Evolutionary conservation across 2,329 filamentous ascomycete species (phyloP), one percentile per base, ranked within the genome.

Genomic region (Eutypa lata): DNA sequence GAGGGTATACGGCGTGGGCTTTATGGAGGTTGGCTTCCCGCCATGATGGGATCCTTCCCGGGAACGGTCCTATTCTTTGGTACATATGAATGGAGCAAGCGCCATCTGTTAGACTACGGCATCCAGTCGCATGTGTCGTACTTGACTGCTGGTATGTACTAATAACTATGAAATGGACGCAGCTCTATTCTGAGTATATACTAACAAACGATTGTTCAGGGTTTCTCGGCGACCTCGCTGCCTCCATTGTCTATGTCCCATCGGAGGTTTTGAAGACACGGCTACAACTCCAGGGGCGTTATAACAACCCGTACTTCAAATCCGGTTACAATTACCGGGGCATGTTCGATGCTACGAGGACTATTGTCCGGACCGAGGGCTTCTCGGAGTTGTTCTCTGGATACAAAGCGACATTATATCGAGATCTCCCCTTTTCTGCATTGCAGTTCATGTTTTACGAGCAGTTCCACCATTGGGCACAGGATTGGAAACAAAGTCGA

Each of bases 401-500:
- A n/a, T 99, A 95, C 76, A 94, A 94, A 70, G 94, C 94, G 11
- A 99, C 94, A 0, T 83, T 99, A 3, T 94, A 90, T 73, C 88
- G 94, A 53, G 94, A 99, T 65, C 80, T 99, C 21, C 94, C 94
- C 2, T 99, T 97, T 68, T 97, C 93, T 0, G 94, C 94, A 1
- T 75, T 99, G 11, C 94, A 99, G 67, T 97, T 99, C 72, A 93
- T 95, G 65, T 97, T 99, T 69, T 99, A 96, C 76, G 94, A 99
- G 71, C 90, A 97, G 71, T 92, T 92, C 68, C 90, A 92, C 64
- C 84, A 80, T 45, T 83, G 90, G 79, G 92, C 94, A 1, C 88
- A 88, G 65, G 71, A 84, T 50, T 95, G 88, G 79, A 86, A 89
- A 66, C 84, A 88, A 33, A 88, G 86, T 57, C 83, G 87, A 53